These are phyloP conservation scores for Candida ulmi DNA, from an alignment of 805 yeast species.

Conservation along the genomic window DNA sequence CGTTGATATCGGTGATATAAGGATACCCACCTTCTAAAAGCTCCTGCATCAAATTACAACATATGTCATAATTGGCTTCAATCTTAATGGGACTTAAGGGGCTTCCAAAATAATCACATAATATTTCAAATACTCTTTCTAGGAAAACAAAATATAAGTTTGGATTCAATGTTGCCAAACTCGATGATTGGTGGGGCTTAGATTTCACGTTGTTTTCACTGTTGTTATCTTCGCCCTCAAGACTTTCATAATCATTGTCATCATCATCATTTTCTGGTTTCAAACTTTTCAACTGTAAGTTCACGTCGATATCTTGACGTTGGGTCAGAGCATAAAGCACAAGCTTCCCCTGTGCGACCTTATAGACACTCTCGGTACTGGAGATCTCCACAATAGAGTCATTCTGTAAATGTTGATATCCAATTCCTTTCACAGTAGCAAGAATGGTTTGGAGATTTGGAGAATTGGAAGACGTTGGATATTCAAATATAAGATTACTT, in stretches of 20 bases:
- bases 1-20: conserved; percentile 63
- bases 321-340: conserved; percentile 15
- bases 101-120: conserved; percentile 53
- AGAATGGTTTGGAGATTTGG: conserved; percentile 27
- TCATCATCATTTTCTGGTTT: conserved; percentile 5
- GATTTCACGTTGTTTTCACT: background rate
- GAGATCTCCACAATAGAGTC: conserved; percentile 18
- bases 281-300: conserved; percentile 13
- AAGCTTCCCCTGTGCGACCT: conserved; percentile 9
- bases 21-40: conserved; percentile 78
- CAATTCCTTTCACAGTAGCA: conserved; percentile 16
- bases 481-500: conserved; percentile 32
- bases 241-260: conserved; percentile 3
- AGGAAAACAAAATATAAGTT: conserved; percentile 51
- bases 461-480: conserved; percentile 28
- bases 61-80: conserved; percentile 63
- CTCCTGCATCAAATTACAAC: conserved; percentile 67
- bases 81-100: conserved; percentile 55
- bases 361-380: conserved; percentile 13
- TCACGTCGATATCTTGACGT: conserved; percentile 4
- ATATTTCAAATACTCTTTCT: conserved; percentile 40
- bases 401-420: conserved; percentile 15
- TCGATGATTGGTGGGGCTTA: background rate
- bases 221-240: conserved; percentile 4
- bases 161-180: conserved; percentile 34